Evolutionary conservation across 768 basidiomycete species (phyloP).

Genomic region (Leucocoprinus birnbaumii): DNA sequence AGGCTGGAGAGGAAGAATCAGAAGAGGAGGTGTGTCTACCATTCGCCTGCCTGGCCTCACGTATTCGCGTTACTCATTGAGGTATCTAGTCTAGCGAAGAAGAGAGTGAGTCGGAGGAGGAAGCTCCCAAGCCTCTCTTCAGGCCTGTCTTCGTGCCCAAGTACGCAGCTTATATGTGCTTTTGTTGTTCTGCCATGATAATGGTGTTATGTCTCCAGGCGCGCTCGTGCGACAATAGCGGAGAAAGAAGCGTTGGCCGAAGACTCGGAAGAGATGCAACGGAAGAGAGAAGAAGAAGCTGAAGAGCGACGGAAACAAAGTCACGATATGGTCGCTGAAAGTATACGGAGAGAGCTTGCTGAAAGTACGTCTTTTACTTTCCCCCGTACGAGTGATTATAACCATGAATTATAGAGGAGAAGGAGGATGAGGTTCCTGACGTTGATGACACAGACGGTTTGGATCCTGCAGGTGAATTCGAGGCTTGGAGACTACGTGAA

Average conservation of each 20-base stretch:
- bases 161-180: slow-evolving; percentile 33
- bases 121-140: slow-evolving; percentile 72
- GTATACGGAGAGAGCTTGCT: slow-evolving; percentile 84
- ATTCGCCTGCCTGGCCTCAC: no score
- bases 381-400: background rate
- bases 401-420: slow-evolving; percentile 65
- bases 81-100: slow-evolving; percentile 77
- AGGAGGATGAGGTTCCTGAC: slow-evolving; percentile 78
- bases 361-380: slow-evolving; percentile 64
- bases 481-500: slow-evolving; percentile 94
- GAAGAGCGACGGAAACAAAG: slow-evolving; percentile 86
- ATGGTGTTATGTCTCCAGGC: slow-evolving; percentile 48
- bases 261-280: slow-evolving; percentile 73
- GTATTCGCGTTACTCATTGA: slow-evolving; percentile 14
- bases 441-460: slow-evolving; percentile 94
- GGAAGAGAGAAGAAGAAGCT: slow-evolving; percentile 67
- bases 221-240: slow-evolving; percentile 68
- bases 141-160: slow-evolving; percentile 95
- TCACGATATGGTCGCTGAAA: slow-evolving; percentile 92
- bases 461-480: slow-evolving; percentile 88
- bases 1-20: slow-evolving; percentile 24
- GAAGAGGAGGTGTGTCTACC: slow-evolving; percentile 43
- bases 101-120: slow-evolving; percentile 79
- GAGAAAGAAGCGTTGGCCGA: slow-evolving; percentile 66
- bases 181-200: background rate